These are phyloP conservation scores for Ustilago tritici DNA, from an alignment of 1,284 basidiomycete species.

Conservation along the genomic window DNA sequence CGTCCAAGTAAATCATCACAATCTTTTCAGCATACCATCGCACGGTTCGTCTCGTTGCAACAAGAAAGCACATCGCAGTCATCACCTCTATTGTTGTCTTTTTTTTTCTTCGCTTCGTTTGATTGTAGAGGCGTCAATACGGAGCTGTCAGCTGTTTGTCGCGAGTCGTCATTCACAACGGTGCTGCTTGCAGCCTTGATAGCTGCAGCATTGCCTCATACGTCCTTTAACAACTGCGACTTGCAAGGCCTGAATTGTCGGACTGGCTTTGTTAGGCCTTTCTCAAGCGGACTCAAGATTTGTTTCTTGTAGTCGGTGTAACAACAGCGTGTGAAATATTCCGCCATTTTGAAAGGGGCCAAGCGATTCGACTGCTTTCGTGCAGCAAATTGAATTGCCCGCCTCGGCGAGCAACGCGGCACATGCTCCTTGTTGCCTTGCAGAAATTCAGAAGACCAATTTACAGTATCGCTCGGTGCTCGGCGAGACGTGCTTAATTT, in stretches of 20 bases:
- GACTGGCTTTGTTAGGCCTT: neutral
- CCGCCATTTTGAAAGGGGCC: too few relatives aligned
- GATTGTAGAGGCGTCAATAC: too few relatives aligned
- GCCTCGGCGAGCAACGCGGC: neutral
- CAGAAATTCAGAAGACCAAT: too few relatives aligned
- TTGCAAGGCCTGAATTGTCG: neutral
- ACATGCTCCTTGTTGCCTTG: too few relatives aligned
- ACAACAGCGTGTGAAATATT: too few relatives aligned
- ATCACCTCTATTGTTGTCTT: neutral
- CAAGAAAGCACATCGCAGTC: neutral
- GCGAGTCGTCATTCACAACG: neutral
- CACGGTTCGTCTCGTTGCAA: neutral
- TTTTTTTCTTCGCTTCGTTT: neutral
- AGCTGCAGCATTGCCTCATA: conserved; percentile 2
- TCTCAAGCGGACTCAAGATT: neutral
- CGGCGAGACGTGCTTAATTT: too few relatives aligned
- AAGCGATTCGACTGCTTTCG: too few relatives aligned
- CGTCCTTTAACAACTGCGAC: neutral
- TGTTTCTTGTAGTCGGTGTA: neutral
- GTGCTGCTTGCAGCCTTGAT: neutral
- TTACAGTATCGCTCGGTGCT: too few relatives aligned
- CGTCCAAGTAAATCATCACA: conserved; percentile 27
- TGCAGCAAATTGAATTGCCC: neutral
- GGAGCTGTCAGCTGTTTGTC: too few relatives aligned
- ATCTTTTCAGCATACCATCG: conserved; percentile 1